Conservation (phyloP, 208 protist species). For the Leishmania aethiopica region DNA sequence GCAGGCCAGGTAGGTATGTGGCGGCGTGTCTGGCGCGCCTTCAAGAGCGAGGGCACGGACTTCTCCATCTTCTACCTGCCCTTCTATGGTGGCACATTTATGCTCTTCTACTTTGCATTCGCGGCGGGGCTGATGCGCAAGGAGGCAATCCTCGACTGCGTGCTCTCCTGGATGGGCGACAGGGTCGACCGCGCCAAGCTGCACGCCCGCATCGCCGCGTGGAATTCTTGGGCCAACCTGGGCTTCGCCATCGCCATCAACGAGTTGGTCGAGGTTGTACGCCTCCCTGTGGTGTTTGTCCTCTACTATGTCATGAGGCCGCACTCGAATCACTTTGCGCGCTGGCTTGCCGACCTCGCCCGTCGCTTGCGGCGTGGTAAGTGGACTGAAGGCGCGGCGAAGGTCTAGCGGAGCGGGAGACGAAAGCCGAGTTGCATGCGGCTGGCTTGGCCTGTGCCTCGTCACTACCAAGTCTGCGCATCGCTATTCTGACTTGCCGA, state of each 20-base stretch:
- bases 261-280: slow-evolving; percentile 54
- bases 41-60: slow-evolving; percentile 38
- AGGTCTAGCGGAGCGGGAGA: not conserved
- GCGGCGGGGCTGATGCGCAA: slow-evolving; percentile 41
- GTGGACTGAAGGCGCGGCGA: not conserved
- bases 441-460: not conserved
- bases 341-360: slow-evolving; percentile 2
- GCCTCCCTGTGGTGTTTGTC: slow-evolving; percentile 54
- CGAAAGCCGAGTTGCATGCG: not conserved
- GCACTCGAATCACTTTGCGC: slow-evolving; percentile 21
- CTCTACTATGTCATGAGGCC: slow-evolving; percentile 35
- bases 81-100: slow-evolving; percentile 31
- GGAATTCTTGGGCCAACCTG: slow-evolving; percentile 55
- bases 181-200: slow-evolving; percentile 49
- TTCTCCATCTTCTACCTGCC: slow-evolving; percentile 34
- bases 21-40: slow-evolving; percentile 15
- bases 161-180: slow-evolving; percentile 44
- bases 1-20: not conserved
- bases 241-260: slow-evolving; percentile 67
- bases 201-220: slow-evolving; percentile 48
- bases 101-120: slow-evolving; percentile 52
- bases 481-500: not conserved
- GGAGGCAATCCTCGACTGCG: slow-evolving; percentile 46
- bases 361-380: slow-evolving; percentile 9
- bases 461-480: not conserved